These are phyloP conservation scores for Hymenoscyphus albidus DNA, from an alignment of 2,329 filamentous ascomycete species.

Conservation along the genomic window DNA sequence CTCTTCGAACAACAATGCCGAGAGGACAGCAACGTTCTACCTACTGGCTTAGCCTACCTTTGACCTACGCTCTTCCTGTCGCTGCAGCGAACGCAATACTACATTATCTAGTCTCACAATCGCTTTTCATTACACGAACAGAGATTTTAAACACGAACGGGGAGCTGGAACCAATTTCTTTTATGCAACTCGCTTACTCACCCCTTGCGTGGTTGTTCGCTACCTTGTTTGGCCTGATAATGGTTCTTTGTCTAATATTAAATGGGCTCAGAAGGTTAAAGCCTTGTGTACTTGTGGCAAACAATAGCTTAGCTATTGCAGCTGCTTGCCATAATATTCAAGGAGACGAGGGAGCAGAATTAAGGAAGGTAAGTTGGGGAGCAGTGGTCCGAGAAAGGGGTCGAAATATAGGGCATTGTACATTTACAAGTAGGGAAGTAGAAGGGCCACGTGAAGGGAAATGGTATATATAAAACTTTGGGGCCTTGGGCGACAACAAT, in stretches of 20 bases:
- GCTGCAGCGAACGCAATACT: slow-evolving; percentile 30
- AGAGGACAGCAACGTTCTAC: slow-evolving; percentile 32
- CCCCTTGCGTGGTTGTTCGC: slow-evolving; percentile 22
- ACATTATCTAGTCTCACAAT: slow-evolving; percentile 40
- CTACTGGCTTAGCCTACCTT: slow-evolving; percentile 38
- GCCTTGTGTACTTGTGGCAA: slow-evolving; percentile 20
- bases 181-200: slow-evolving; percentile 24
- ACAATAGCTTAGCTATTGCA: slow-evolving; percentile 24
- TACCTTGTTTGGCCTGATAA: slow-evolving; percentile 12
- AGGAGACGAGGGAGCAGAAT: slow-evolving; percentile 12
- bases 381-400: slow-evolving; percentile 13
- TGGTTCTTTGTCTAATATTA: slow-evolving; percentile 18
- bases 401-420: slow-evolving; percentile 19
- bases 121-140: slow-evolving; percentile 35
- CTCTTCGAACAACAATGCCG: slow-evolving; percentile 35
- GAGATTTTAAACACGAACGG: slow-evolving; percentile 13
- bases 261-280: slow-evolving; percentile 17
- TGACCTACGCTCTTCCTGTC: slow-evolving; percentile 35
- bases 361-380: slow-evolving; percentile 18
- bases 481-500: too few relatives aligned
- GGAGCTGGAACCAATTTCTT: neutral
- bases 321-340: slow-evolving; percentile 20
- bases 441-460: neutral
- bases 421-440: slow-evolving; percentile 18
- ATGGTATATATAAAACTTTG: too few relatives aligned